Conservation (phyloP, 2,329 filamentous ascomycete genomes). For the Pseudogymnoascus sp. region DNA sequence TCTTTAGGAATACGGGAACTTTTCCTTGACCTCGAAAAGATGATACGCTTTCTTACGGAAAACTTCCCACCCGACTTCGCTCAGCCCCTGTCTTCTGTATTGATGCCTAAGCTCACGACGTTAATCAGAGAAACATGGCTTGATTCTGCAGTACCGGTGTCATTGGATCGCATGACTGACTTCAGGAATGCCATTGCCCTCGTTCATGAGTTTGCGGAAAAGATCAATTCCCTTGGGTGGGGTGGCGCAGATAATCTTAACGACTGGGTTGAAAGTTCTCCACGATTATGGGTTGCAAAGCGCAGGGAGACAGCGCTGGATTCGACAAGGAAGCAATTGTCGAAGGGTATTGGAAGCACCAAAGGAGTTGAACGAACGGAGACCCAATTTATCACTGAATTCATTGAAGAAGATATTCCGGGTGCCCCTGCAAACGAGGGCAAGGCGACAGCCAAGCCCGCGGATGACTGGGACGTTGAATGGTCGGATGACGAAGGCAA, state of each 20-base stretch:
- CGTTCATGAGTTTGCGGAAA: constrained; percentile 56
- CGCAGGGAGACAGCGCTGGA: constrained; percentile 75
- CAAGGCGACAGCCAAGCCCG: constrained; percentile 31
- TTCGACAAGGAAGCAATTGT: constrained; percentile 61
- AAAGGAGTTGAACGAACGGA: constrained; percentile 77
- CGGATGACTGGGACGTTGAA: constrained; percentile 65
- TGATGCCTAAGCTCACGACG: constrained; percentile 63
- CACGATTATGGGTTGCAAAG: constrained; percentile 77
- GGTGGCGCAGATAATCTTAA: constrained; percentile 54
- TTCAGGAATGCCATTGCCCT: constrained; percentile 67
- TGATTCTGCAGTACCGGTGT: constrained; percentile 65
- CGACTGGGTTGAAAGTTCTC: constrained; percentile 74
- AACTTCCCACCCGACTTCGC: constrained; percentile 49
- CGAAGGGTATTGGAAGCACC: constrained; percentile 57
- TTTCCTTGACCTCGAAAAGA: constrained; percentile 45
- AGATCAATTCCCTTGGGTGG: constrained; percentile 57
- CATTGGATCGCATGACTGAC: constrained; percentile 59
- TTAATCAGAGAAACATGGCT: constrained; percentile 70
- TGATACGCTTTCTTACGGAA: constrained; percentile 46
- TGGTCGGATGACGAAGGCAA: constrained; percentile 67
- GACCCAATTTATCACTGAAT: constrained; percentile 66
- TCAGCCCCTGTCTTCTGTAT: constrained; percentile 55
- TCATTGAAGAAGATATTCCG: constrained; percentile 58
- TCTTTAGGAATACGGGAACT: constrained; percentile 43
- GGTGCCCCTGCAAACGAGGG: constrained; percentile 38